phyloP scores from a whole-genome alignment of 1,284 basidiomycete genomes.

The Fistulinella cinereoalba region DNA sequence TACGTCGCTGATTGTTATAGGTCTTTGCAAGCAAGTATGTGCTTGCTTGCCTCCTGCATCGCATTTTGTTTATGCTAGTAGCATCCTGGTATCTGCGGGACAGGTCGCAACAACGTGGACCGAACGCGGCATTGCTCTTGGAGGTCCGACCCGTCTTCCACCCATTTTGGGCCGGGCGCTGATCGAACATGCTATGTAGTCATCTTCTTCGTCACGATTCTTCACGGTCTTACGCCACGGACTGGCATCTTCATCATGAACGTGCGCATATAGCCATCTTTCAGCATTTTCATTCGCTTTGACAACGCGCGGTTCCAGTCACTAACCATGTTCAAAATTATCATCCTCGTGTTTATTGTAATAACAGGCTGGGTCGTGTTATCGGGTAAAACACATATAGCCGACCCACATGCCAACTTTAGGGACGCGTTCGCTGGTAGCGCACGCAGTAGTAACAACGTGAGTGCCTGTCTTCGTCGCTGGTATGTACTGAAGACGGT shows the following conservation, averaged over 20 bases:
- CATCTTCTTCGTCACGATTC: slow-evolving; percentile 41
- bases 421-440: slow-evolving; percentile 47
- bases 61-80: slow-evolving; percentile 17
- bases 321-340: slow-evolving; percentile 27
- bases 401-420: slow-evolving; percentile 47
- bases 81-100: slow-evolving; percentile 48
- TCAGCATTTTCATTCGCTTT: neutral
- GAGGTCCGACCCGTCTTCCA: slow-evolving; percentile 34
- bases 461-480: slow-evolving; percentile 11
- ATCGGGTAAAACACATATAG: slow-evolving; percentile 43
- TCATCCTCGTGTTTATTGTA: slow-evolving; percentile 27
- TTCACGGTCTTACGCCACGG: slow-evolving; percentile 48
- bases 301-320: slow-evolving; percentile 5
- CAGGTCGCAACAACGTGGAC: slow-evolving; percentile 44
- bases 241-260: slow-evolving; percentile 50
- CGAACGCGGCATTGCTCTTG: slow-evolving; percentile 56
- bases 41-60: accelerated
- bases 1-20: slow-evolving; percentile 8
- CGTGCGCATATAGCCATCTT: slow-evolving; percentile 22
- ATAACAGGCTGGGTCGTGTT: slow-evolving; percentile 48
- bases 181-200: slow-evolving; percentile 26
- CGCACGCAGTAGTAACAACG: slow-evolving; percentile 44
- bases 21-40: slow-evolving; percentile 42
- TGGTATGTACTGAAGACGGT: neutral
- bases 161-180: neutral